A percentile compares a stretch with the other conserved stretches of the same genome.
Evolutionary conservation across 192 early-diverging fungal species (phyloP).

Genomic region (Entomortierella beljakovae): DNA sequence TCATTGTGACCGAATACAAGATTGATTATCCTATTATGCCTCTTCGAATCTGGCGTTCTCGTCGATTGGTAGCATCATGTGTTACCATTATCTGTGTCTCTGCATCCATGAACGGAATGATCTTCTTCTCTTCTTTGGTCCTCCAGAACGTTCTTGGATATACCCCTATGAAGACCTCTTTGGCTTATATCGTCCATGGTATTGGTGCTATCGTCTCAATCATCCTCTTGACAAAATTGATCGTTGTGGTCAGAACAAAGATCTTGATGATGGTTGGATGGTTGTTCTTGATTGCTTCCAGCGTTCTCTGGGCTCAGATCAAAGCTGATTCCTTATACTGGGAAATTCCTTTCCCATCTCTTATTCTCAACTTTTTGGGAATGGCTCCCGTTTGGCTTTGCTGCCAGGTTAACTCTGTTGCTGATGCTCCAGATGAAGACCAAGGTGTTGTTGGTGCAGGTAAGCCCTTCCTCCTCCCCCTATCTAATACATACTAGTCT

Average conservation of each 20-base stretch:
- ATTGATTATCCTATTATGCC: slow-evolving; percentile 23
- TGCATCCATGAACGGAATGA: slow-evolving; percentile 22
- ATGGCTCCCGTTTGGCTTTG: slow-evolving; percentile 17
- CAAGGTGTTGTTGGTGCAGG: slow-evolving; percentile 32
- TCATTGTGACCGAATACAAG: slow-evolving; percentile 3
- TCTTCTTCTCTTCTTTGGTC: slow-evolving; percentile 22
- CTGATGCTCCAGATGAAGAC: slow-evolving; percentile 24
- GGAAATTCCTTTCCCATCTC: slow-evolving; percentile 11
- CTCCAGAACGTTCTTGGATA: slow-evolving; percentile 25
- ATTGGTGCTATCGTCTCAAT: slow-evolving; percentile 13
- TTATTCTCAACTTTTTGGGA: slow-evolving; percentile 21
- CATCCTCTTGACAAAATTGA: neutral
- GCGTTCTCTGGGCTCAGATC: slow-evolving; percentile 19
- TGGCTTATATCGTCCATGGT: slow-evolving; percentile 20
- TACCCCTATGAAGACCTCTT: neutral
- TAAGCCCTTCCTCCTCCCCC: neutral
- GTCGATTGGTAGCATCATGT: slow-evolving; percentile 12
- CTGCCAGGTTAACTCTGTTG: slow-evolving; percentile 22
- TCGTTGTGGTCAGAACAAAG: slow-evolving; percentile 14
- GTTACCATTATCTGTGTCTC: neutral
- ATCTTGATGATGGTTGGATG: slow-evolving; percentile 11
- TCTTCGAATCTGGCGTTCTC: slow-evolving; percentile 16
- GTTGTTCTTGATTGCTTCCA: slow-evolving; percentile 14
- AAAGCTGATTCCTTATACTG: slow-evolving; percentile 15
- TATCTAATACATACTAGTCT: too few relatives aligned